Conservation (phyloP, 306 rosid species). For the Clitoria ternatea region DNA sequence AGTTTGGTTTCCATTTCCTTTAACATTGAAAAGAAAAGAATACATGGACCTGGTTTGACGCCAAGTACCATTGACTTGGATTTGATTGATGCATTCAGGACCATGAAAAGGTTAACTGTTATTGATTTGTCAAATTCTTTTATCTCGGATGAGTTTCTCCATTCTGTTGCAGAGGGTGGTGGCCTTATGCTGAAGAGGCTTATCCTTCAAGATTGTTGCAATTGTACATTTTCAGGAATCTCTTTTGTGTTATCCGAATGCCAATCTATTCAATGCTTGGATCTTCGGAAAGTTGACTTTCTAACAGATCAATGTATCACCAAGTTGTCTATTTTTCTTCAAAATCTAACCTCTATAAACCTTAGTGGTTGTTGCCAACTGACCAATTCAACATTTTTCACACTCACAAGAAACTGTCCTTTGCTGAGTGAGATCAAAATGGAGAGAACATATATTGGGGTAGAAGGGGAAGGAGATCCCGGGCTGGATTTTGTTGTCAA, state of each 20-base stretch:
- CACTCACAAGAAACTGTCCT: slow-evolving; percentile 51
- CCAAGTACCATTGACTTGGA: slow-evolving; percentile 10
- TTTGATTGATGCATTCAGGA: slow-evolving; percentile 31
- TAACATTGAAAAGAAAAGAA: slow-evolving; percentile 31
- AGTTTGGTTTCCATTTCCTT: slow-evolving; percentile 44
- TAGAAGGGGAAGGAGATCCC: slow-evolving; percentile 22
- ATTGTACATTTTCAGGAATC: slow-evolving; percentile 50
- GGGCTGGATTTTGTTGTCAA: slow-evolving; percentile 14
- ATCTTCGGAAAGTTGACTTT: slow-evolving; percentile 43
- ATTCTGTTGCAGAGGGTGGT: slow-evolving; percentile 44
- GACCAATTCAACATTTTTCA: slow-evolving; percentile 50
- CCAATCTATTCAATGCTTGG: slow-evolving; percentile 44
- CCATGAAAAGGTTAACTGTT: slow-evolving; percentile 32
- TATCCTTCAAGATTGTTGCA: slow-evolving; percentile 40
- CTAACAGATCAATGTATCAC: slow-evolving; percentile 47
- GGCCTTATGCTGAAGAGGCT: slow-evolving; percentile 48
- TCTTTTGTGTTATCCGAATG: slow-evolving; percentile 39
- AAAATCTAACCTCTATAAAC: slow-evolving; percentile 44
- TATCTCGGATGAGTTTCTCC: slow-evolving; percentile 60
- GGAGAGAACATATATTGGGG: slow-evolving; percentile 47
- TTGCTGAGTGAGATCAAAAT: slow-evolving; percentile 46
- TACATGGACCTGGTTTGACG: slow-evolving; percentile 33
- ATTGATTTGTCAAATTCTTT: slow-evolving; percentile 43
- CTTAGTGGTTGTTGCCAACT: slow-evolving; percentile 42
- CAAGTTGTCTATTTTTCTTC: slow-evolving; percentile 47